Conservation (phyloP, 2,329 filamentous ascomycete genomes). For the Colletotrichum incanum region DNA sequence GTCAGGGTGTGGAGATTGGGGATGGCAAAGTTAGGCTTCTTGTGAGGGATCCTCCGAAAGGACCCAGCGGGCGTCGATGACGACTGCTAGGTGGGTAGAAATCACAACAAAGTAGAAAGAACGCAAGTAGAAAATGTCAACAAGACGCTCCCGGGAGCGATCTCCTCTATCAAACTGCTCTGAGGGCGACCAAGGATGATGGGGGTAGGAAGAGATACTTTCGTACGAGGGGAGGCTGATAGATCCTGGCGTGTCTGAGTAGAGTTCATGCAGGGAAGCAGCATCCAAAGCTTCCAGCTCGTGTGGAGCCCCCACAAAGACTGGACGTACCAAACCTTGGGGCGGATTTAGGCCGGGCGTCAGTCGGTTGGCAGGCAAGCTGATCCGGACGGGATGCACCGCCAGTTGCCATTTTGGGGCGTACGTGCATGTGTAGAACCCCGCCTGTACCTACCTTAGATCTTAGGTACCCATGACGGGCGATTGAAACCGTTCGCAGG, state of each 20-base stretch:
- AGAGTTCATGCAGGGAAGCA: slow-evolving; percentile 38
- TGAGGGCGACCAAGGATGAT: not conserved
- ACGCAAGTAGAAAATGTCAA: slow-evolving; percentile 23
- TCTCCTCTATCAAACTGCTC: not conserved
- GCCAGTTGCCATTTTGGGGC: slow-evolving; percentile 23
- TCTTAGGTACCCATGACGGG: slow-evolving; percentile 22
- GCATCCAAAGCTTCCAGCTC: slow-evolving; percentile 36
- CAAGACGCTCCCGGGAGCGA: slow-evolving; percentile 20
- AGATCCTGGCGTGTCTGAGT: not conserved
- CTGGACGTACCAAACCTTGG: slow-evolving; percentile 15
- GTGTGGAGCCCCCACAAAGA: slow-evolving; percentile 37
- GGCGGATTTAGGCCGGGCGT: slow-evolving; percentile 27
- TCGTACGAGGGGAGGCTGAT: not conserved
- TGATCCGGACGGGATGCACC: slow-evolving; percentile 31
- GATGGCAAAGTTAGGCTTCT: slow-evolving; percentile 77
- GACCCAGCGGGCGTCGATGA: slow-evolving; percentile 66
- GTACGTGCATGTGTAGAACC: slow-evolving; percentile 27
- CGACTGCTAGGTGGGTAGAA: slow-evolving; percentile 47
- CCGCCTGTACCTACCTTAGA: slow-evolving; percentile 21
- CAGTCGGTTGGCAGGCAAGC: slow-evolving; percentile 26
- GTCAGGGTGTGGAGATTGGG: slow-evolving; percentile 78
- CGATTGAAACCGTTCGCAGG: slow-evolving; percentile 39
- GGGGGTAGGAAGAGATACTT: not conserved
- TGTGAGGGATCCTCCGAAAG: slow-evolving; percentile 73
- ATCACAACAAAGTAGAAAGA: slow-evolving; percentile 40